These are phyloP conservation scores for Halenospora varia DNA, from an alignment of 495 filamentous ascomycete genomes.

Conservation along the genomic window DNA sequence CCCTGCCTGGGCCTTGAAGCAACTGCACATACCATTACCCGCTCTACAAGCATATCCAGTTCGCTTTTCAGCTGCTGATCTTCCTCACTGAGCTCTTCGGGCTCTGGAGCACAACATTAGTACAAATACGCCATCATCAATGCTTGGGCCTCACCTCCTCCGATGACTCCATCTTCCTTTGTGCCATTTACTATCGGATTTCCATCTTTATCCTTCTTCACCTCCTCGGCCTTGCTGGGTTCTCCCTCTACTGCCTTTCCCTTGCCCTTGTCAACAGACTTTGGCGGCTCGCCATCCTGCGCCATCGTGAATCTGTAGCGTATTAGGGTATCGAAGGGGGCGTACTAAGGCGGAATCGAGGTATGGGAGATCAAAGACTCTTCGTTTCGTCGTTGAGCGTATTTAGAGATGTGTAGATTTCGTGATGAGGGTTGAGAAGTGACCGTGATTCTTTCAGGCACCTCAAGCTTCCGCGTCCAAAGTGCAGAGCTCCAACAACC, in stretches of 20 bases:
- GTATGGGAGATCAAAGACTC: not conserved
- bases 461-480: constrained; percentile 29
- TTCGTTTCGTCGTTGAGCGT: not conserved
- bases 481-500: constrained; percentile 13
- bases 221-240: constrained; percentile 59
- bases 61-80: constrained; percentile 97
- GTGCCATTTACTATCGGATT: constrained; percentile 70
- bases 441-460: constrained; percentile 21
- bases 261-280: constrained; percentile 89
- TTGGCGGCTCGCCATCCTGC: constrained; percentile 83
- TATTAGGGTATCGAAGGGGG: not conserved
- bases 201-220: constrained; percentile 61
- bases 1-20: not conserved
- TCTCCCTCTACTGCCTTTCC: constrained; percentile 71
- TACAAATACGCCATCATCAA: constrained; percentile 1
- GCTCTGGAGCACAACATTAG: constrained; percentile 28
- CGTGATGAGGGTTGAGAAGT: constrained; percentile 4
- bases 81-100: constrained; percentile 93
- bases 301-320: constrained; percentile 58
- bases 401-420: constrained; percentile 2
- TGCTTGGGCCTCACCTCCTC: constrained; percentile 23
- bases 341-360: not conserved
- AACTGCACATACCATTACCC: constrained; percentile 67
- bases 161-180: constrained; percentile 51
- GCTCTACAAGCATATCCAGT: constrained; percentile 96